phyloP scores from a whole-genome alignment of 2,329 filamentous ascomycete species.

The Botrytis pseudocinerea region DNA sequence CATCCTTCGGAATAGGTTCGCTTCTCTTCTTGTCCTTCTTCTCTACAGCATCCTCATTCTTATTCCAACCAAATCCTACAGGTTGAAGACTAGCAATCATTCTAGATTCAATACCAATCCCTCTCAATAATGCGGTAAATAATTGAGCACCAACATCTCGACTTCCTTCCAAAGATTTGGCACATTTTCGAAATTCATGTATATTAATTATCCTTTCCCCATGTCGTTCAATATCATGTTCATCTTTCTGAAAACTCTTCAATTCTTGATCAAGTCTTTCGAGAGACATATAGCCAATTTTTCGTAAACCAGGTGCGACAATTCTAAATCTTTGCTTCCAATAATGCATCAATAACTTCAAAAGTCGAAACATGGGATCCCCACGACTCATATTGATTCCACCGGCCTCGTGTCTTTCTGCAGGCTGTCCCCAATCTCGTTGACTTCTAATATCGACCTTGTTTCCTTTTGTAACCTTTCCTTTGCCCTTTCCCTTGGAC shows the following conservation, averaged over 20 bases:
- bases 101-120: conserved; percentile 76
- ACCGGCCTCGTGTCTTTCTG: conserved; percentile 68
- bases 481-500: conserved; percentile 43
- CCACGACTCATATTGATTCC: conserved; percentile 76
- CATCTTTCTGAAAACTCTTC: conserved; percentile 65
- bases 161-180: conserved; percentile 73
- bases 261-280: conserved; percentile 72
- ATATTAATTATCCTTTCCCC: conserved; percentile 74
- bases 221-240: conserved; percentile 62
- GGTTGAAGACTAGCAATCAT: conserved; percentile 85
- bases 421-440: conserved; percentile 72
- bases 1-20: conserved; percentile 41
- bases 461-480: conserved; percentile 42
- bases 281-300: conserved; percentile 84
- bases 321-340: conserved; percentile 85
- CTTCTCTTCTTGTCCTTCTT: conserved; percentile 37
- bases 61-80: conserved; percentile 87
- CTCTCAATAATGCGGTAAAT: conserved; percentile 82
- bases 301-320: conserved; percentile 78
- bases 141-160: conserved; percentile 86
- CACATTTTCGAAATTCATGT: conserved; percentile 67
- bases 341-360: conserved; percentile 76
- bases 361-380: conserved; percentile 75
- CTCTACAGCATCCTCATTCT: conserved; percentile 72
- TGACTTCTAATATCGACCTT: conserved; percentile 45